Percentiles rank a stretch among this genome's conserved stretches.
Conservation (phyloP, 306 rosid genomes). For the Vigna nakashimae region DNA sequence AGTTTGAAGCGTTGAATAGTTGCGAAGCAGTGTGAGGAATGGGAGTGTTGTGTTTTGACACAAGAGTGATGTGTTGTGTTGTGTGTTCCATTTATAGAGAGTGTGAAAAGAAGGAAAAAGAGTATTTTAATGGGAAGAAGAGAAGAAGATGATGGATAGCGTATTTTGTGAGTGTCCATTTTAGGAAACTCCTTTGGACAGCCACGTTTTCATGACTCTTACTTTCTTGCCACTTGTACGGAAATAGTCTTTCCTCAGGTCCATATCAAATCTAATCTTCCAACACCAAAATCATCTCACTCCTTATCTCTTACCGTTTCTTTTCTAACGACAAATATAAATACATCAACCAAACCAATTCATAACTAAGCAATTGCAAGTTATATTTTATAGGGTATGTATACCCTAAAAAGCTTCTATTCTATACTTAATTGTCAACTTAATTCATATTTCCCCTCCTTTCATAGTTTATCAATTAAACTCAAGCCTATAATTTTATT, state of each 20-base stretch:
- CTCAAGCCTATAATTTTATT: too few relatives aligned
- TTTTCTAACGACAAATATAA: background rate
- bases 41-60: background rate
- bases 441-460: too few relatives aligned
- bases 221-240: conserved; percentile 29
- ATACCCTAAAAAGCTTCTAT: too few relatives aligned
- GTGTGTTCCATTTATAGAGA: conserved; percentile 38
- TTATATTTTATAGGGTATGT: too few relatives aligned
- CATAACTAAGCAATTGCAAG: too few relatives aligned
- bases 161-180: conserved; percentile 20
- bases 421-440: too few relatives aligned
- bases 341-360: background rate
- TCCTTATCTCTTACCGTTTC: background rate
- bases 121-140: background rate
- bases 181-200: conserved; percentile 10
- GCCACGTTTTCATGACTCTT: conserved; percentile 52
- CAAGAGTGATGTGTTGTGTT: background rate
- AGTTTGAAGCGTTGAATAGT: background rate
- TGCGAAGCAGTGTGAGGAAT: background rate
- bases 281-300: background rate
- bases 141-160: background rate
- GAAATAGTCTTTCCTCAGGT: background rate
- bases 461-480: too few relatives aligned
- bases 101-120: too few relatives aligned
- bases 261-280: too few relatives aligned